Evolutionary conservation across 108 stramenopile species (phyloP), one percentile per base, ranked within the genome.

Genomic region (Conticribra guillardii): DNA sequence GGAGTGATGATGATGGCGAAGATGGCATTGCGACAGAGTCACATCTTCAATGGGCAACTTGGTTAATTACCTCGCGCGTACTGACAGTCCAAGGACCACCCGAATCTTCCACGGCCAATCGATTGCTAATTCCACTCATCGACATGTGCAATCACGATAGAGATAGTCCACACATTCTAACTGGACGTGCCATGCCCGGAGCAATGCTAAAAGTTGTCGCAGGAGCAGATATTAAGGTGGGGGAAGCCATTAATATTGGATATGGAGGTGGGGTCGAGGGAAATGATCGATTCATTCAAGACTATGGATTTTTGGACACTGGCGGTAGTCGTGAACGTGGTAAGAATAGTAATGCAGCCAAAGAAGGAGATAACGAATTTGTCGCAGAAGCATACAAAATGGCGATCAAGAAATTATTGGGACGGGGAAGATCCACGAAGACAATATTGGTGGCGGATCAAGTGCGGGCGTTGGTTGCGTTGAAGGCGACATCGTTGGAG

Each of bases 111-210:
- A 67, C 76, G 41, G 82, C 85, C 14, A 78, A 84, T 63, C 82
- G 88, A 31, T 67, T 92, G 0, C 33, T 92, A 60, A 89, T 92
- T 34, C 91, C 91, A 24, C 67, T 89, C 16, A 75, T 92, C 44
- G 91, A 92, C 64, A 92, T 92, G 91, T 89, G 87, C 69, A 93
- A 90, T 74, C 89, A 93, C 68, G 88, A 90, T 58, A 71, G 87
- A 46, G 73, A 81, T 24, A 82, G 82, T 62, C 55, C 81, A 1
- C 92, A 93, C 50, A 64, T 93, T 1, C 60, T 93, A 55, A 82
- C 85, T 23, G 92, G 92, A 15, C 34, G 89, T 45, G 92, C 92
- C 11, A 76, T 71, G 24, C 66, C 84, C 2, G 92, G 92, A 18
- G 86, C 81, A 15, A 68, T 60, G 74, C 74, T 93, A 31, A 89